Percentiles rank a stretch among this genome's conserved stretches.
phyloP scores from a whole-genome alignment of 2,329 filamentous ascomycete species.

The Aspergillus japonicus region DNA sequence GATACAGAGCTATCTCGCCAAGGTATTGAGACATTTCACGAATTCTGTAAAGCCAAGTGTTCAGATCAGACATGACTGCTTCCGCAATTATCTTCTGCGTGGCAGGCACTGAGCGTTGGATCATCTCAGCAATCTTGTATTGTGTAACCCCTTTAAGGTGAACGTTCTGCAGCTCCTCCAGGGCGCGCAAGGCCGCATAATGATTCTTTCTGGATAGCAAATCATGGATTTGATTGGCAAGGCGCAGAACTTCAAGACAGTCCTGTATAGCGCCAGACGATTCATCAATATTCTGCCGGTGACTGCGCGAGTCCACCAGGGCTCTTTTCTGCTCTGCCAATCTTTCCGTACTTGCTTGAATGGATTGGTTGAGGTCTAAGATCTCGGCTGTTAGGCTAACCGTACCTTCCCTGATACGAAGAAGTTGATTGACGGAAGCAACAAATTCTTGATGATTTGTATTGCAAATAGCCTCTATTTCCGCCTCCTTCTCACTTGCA shows the following conservation, averaged over 20 bases:
- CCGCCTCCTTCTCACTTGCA: slow-evolving; percentile 78
- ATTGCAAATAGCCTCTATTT: slow-evolving; percentile 92
- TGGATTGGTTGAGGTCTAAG: slow-evolving; percentile 86
- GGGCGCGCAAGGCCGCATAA: slow-evolving; percentile 86
- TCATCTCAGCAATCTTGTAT: slow-evolving; percentile 91
- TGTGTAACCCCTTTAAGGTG: slow-evolving; percentile 92
- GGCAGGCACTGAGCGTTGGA: slow-evolving; percentile 90
- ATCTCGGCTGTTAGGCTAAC: slow-evolving; percentile 88
- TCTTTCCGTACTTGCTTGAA: slow-evolving; percentile 91
- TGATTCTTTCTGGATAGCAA: slow-evolving; percentile 90
- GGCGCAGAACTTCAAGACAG: slow-evolving; percentile 84
- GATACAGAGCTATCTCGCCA: slow-evolving; percentile 94
- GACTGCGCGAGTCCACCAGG: slow-evolving; percentile 84
- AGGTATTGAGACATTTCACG: slow-evolving; percentile 94
- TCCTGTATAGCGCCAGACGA: slow-evolving; percentile 84
- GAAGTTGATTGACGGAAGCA: slow-evolving; percentile 87
- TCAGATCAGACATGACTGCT: slow-evolving; percentile 93
- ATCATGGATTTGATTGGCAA: slow-evolving; percentile 93
- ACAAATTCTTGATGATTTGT: slow-evolving; percentile 97
- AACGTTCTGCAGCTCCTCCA: slow-evolving; percentile 95
- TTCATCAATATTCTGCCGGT: slow-evolving; percentile 94
- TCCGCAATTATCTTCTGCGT: slow-evolving; percentile 93
- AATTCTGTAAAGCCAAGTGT: slow-evolving; percentile 94
- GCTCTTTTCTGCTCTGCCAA: slow-evolving; percentile 92
- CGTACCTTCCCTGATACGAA: slow-evolving; percentile 85